These are phyloP conservation scores for Lasiosphaeris hirsuta DNA, from an alignment of 495 filamentous ascomycete species.

Conservation along the genomic window DNA sequence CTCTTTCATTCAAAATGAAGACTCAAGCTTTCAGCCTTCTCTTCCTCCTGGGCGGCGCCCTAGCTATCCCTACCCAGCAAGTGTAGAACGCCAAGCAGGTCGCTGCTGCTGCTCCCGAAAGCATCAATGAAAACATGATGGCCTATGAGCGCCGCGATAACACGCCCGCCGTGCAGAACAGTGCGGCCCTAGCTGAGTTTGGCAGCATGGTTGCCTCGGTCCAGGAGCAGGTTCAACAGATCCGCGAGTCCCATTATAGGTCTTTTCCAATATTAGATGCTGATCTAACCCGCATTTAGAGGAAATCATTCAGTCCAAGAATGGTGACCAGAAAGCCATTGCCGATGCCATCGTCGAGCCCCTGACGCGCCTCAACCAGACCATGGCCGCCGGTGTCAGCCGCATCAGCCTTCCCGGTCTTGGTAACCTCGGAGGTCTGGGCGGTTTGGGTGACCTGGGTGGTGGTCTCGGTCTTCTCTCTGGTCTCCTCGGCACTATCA, in stretches of 20 bases:
- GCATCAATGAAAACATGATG: background rate
- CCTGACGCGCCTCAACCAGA: constrained; percentile 11
- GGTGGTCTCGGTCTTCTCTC: constrained; percentile 1
- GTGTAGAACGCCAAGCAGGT: background rate
- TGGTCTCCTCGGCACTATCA: constrained; percentile 3
- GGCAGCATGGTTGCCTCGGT: constrained; percentile 2
- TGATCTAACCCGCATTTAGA: background rate
- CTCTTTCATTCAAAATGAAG: constrained; percentile 7
- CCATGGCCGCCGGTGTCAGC: constrained; percentile 8
- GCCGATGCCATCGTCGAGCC: constrained; percentile 5
- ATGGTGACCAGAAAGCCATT: constrained; percentile 6
- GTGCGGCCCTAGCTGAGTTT: constrained; percentile 1
- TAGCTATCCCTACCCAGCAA: background rate
- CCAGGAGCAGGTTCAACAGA: constrained; percentile 13
- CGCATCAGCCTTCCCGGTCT: constrained; percentile 5
- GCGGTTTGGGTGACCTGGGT: constrained; percentile 2
- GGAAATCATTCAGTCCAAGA: constrained; percentile 10
- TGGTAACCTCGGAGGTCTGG: background rate
- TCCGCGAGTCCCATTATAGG: constrained; percentile 6
- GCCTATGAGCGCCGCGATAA: background rate
- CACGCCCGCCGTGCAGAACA: background rate
- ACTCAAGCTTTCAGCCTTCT: constrained; percentile 9
- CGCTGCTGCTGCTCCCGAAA: background rate
- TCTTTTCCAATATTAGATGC: too few relatives aligned
- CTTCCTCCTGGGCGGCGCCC: constrained; percentile 7